Base-by-base conservation (phyloP, 1,284 basidiomycete genomes). In the Ganoderma sp. region DNA sequence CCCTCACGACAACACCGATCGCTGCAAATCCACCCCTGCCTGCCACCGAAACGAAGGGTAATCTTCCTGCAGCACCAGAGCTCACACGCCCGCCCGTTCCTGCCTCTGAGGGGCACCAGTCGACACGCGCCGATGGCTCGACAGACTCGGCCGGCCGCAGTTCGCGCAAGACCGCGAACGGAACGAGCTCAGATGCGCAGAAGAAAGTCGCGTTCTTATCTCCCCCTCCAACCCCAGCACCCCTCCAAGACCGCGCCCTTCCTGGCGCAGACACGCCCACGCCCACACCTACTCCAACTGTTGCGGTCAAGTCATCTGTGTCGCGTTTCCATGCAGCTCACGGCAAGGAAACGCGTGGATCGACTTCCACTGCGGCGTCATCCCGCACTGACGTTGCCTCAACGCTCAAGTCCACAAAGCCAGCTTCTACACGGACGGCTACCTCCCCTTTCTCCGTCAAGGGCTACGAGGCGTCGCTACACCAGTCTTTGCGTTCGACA, bases 131-230 rank as follows among this genome's bases (percentile, higher is more conserved):
- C 63, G 82, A 81, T 66, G 63, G 67, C 45, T 68, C 67, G 10
- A 78, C 76, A 50, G 88, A 89, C 63, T 82, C 84, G 10, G 76
- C 85, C 61, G 83, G 81, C 37, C 83, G 85, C 43, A 85, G 80
- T 73, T 85, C 86, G 25, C 84, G 87, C 75, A 90, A 87, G 78
- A 80, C 79, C 52, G 80, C 83, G 61, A 85, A 87, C 73, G 80
- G 80, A 43, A 81, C 79, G 68, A 78, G 68, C 68, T 79, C 79
- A 68, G 88, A 90, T 71, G 82, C 87, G 39, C 87, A 87, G 75
- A 94, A 94, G 83, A 93, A 93, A 80, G 92, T 94, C 64, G 92
- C 92, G 32, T 94, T 94, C 80, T 84, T 92, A 74, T 93, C 92
- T 32, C 92, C 91, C 52, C 88, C 90, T 56, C 90, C 87, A 39